Base-by-base conservation (phyloP, 2,329 filamentous ascomycete genomes). In the Graphiopsis chlorocephala region DNA sequence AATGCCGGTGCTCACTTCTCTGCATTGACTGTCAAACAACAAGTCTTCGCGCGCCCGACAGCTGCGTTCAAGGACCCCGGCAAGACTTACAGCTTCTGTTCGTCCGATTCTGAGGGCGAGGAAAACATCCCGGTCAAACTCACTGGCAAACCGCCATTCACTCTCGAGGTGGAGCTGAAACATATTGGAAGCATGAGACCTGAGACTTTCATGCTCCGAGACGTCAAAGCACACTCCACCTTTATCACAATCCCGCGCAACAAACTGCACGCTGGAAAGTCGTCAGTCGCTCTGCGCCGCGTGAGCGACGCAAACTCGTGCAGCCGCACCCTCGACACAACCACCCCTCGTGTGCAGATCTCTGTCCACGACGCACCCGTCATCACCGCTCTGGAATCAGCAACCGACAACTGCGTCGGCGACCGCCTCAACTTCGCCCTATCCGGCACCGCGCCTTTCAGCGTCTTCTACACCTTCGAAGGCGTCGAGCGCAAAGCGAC, bases 81-180 rank as follows among this genome's bases (percentile, higher is more conserved):
- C 17, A 95, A 95, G 77, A 93, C 92, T 0, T 97, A 97, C 82
- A 96, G 95, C 75, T 97, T 94, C 78, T 99, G 95, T 79, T 90
- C 93, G 76, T 88, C 93, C 56, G 92, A 97, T 72, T 86, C 90
- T 59, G 87, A 88, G 33, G 74, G 74, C 38, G 92, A 96, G 72
- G 93, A 99, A 73, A 88, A 86, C 47, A 97, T 99, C 63, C 93
- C 94, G 0, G 90, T 99, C 65, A 88, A 86, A 2, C 84, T 99
- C 20, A 90, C 90, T 65, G 95, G 95, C 45, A 83, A 89, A 17
- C 87, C 94, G 7, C 95, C 95, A 0, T 99, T 99, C 80, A 89
- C 89, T 56, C 82, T 99, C 4, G 95, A 98, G 75, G 85, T 98
- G 26, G 93, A 94, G 73, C 92, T 99, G 78, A 96, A 93, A 79